These are phyloP conservation scores for Desmodesmus armatus DNA, from an alignment of 139 green algal genomes.

Conservation along the genomic window DNA sequence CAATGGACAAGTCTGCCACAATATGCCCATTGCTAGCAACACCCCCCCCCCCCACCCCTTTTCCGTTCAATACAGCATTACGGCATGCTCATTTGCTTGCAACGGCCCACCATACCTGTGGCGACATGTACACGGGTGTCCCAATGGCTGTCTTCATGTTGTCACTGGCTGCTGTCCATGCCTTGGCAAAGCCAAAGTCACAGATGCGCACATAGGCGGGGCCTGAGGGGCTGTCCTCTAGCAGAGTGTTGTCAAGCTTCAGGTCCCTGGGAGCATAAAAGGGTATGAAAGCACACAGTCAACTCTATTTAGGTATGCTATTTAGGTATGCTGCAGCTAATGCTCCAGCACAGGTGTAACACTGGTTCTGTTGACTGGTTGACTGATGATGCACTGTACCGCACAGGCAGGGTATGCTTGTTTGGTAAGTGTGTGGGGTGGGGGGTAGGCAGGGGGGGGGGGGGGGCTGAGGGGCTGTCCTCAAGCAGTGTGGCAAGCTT, in stretches of 20 bases:
- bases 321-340: no score
- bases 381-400: no score
- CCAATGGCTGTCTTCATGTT: constrained; percentile 86
- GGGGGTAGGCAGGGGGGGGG: no score
- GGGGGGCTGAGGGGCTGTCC: constrained; percentile 49
- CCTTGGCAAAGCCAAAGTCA: constrained; percentile 85
- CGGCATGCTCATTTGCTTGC: not conserved
- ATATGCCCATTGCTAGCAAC: not conserved
- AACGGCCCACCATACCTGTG: constrained; percentile 61
- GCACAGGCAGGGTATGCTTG: no score
- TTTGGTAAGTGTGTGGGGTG: no score
- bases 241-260: constrained; percentile 88
- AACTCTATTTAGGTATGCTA: not conserved
- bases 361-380: no score
- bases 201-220: constrained; percentile 78
- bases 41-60: no score
- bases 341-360: no score
- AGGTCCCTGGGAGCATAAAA: constrained; percentile 57
- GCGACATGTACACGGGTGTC: constrained; percentile 85
- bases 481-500: constrained; percentile 87
- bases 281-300: not conserved
- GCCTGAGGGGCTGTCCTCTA: constrained; percentile 48
- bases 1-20: not conserved
- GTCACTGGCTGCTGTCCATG: constrained; percentile 29
- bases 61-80: not conserved